A percentile compares a stretch with the other conserved stretches of the same genome.
Evolutionary conservation across 306 rosid genomes (phyloP).

Genomic region (Pyrus betulifolia): DNA sequence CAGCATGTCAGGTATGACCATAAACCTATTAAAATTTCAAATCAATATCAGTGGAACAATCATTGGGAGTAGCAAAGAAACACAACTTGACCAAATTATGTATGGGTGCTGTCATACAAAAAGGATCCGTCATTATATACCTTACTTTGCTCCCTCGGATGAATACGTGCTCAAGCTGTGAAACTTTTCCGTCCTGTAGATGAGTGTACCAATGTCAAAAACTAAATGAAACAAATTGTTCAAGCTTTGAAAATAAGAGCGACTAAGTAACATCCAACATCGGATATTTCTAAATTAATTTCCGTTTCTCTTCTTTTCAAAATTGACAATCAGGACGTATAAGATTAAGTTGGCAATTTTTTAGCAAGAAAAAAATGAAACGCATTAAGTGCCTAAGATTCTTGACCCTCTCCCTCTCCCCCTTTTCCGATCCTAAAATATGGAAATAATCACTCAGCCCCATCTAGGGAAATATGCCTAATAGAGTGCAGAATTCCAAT

Average conservation of each 20-base stretch:
- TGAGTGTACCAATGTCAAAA: constrained; percentile 11
- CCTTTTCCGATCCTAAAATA: not conserved
- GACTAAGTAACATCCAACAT: not conserved
- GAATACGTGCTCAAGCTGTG: constrained; percentile 95
- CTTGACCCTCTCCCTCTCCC: not conserved
- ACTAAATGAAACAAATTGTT: not conserved
- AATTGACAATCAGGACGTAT: not conserved
- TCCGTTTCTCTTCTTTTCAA: not conserved
- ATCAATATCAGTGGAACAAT: constrained; percentile 2
- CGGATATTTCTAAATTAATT: not conserved
- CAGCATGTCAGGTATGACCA: constrained; percentile 98
- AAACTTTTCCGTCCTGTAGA: constrained; percentile 79
- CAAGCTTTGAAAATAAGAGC: not conserved
- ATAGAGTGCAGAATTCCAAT: not conserved
- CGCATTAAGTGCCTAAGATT: not conserved
- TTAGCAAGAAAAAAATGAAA: not conserved
- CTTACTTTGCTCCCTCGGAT: constrained; percentile 99
- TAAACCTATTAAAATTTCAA: constrained; percentile 49
- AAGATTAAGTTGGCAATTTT: not conserved
- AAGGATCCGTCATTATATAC: constrained; percentile 23
- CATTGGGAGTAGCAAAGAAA: not conserved
- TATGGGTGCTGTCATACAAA: not conserved
- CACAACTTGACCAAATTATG: not conserved
- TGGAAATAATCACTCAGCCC: not conserved
- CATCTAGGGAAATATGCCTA: not conserved